phyloP scores from a whole-genome alignment of 2,329 filamentous ascomycete species.

The Neonectria ditissima region DNA sequence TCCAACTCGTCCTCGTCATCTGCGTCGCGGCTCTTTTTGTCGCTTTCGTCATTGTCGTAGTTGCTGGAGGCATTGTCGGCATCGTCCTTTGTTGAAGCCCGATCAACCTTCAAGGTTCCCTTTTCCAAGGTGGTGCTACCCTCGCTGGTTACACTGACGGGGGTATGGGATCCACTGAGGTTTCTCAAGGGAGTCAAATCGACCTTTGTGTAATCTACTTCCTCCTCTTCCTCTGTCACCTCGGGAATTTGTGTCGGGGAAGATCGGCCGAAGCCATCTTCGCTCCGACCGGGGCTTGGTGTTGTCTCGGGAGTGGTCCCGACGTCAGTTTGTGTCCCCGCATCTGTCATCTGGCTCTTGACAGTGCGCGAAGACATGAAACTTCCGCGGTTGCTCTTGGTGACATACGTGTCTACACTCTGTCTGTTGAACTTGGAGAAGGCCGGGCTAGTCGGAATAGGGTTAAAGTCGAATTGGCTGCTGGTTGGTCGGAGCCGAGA shows the following conservation, averaged over 20 bases:
- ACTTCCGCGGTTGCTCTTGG: constrained; percentile 76
- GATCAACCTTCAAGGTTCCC: constrained; percentile 38
- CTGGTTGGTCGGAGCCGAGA: constrained; percentile 75
- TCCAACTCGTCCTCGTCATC: constrained; percentile 49
- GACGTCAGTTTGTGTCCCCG: constrained; percentile 72
- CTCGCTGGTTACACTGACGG: constrained; percentile 38
- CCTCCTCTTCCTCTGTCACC: constrained; percentile 60
- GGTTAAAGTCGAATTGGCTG: constrained; percentile 85
- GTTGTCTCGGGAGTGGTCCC: constrained; percentile 65
- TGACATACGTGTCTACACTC: constrained; percentile 74
- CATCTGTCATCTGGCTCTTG: constrained; percentile 77
- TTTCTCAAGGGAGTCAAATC: constrained; percentile 63
- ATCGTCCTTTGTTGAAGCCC: constrained; percentile 34
- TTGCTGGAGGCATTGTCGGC: constrained; percentile 42
- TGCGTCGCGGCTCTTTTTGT: constrained; percentile 45
- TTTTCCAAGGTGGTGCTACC: constrained; percentile 37
- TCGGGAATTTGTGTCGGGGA: constrained; percentile 55
- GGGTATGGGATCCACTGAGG: constrained; percentile 51
- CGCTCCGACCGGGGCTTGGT: constrained; percentile 66
- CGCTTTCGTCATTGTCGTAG: constrained; percentile 42
- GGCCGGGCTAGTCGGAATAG: constrained; percentile 80
- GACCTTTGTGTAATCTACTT: constrained; percentile 71
- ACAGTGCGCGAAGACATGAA: constrained; percentile 79
- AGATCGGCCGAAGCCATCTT: constrained; percentile 60
- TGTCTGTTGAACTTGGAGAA: constrained; percentile 69